Percentiles rank a stretch among this genome's conserved stretches.
Evolutionary conservation across 306 rosid genomes (phyloP).

Genomic region (Comarum palustre): DNA sequence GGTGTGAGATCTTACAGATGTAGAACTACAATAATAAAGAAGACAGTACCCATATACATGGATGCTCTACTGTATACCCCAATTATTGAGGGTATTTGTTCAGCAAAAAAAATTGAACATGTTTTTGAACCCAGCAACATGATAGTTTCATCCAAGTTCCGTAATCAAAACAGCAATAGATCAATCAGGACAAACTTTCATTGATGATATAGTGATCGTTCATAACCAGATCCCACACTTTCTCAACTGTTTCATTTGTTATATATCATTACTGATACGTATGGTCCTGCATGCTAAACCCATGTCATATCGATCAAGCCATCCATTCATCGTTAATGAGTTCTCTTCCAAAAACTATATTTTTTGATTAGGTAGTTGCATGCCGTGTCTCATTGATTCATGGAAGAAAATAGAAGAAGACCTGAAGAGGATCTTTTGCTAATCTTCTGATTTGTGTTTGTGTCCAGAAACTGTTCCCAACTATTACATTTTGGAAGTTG

Average conservation of each 20-base stretch:
- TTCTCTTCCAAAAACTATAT: neutral
- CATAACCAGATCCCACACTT: neutral
- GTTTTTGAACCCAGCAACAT: neutral
- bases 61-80: neutral
- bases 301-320: slow-evolving; percentile 5
- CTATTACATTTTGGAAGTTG: neutral
- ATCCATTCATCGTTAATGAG: neutral
- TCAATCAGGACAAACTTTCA: neutral
- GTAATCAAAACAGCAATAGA: neutral
- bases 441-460: neutral
- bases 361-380: neutral
- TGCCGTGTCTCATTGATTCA: neutral
- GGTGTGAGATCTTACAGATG: neutral
- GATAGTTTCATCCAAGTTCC: neutral
- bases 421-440: neutral
- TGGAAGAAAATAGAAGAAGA: neutral
- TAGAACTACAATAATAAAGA: neutral
- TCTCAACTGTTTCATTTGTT: slow-evolving; percentile 20
- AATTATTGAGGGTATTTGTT: neutral
- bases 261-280: neutral
- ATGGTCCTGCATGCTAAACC: slow-evolving; percentile 22
- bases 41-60: neutral
- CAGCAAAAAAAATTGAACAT: neutral
- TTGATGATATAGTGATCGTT: neutral
- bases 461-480: neutral